Percentiles rank a stretch among this genome's conserved stretches.
Conservation (phyloP, 2,329 filamentous ascomycete genomes). For the Colletotrichum brevisporum region DNA sequence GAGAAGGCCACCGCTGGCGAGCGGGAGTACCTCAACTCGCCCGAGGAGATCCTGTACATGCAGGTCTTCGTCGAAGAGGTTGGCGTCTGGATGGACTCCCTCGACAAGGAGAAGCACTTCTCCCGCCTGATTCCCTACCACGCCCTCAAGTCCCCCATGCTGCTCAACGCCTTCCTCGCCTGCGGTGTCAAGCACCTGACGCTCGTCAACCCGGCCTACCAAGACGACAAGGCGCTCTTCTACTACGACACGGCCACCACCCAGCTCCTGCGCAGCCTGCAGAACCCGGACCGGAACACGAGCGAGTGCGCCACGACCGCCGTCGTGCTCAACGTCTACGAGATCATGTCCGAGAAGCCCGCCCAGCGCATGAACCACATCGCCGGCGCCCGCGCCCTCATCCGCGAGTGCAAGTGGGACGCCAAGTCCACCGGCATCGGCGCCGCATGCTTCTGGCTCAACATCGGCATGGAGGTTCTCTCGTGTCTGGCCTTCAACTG, state of each 20-base stretch:
- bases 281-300: slow-evolving; percentile 88
- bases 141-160: slow-evolving; percentile 85
- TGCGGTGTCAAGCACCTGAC: slow-evolving; percentile 89
- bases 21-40: slow-evolving; percentile 76
- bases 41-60: slow-evolving; percentile 89
- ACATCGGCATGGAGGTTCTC: slow-evolving; percentile 90
- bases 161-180: slow-evolving; percentile 89
- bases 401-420: slow-evolving; percentile 92
- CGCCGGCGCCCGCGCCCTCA: slow-evolving; percentile 84
- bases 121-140: slow-evolving; percentile 87
- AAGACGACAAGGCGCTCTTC: slow-evolving; percentile 81
- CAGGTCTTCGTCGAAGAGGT: slow-evolving; percentile 94
- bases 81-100: slow-evolving; percentile 92
- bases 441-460: slow-evolving; percentile 93
- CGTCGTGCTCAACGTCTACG: slow-evolving; percentile 91
- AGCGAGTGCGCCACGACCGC: slow-evolving; percentile 89
- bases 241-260: slow-evolving; percentile 91
- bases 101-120: slow-evolving; percentile 90
- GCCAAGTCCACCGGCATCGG: slow-evolving; percentile 84
- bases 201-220: slow-evolving; percentile 76
- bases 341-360: slow-evolving; percentile 88
- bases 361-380: slow-evolving; percentile 91
- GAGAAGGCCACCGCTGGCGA: slow-evolving; percentile 55
- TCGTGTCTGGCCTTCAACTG: slow-evolving; percentile 90
- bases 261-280: slow-evolving; percentile 80